Base-by-base conservation (phyloP, 495 filamentous ascomycete species). In the Thermochaetoides thermophila region DNA sequence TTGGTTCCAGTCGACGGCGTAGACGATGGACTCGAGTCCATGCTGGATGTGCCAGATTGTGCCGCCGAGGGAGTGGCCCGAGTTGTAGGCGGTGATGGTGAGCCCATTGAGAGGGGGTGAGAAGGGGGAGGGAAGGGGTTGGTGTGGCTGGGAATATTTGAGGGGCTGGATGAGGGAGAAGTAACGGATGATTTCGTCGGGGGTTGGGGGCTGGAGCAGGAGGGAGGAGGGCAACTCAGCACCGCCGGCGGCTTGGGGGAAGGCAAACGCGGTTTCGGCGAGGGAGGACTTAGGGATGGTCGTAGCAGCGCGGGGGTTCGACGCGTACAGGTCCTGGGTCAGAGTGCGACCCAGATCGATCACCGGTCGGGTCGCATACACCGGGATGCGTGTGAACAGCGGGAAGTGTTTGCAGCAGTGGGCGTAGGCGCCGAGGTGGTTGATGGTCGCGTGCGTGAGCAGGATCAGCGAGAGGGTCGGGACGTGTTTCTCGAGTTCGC, bases 31-130 rank as follows among this genome's bases (percentile, higher is more conserved):
- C 50, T 99, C 89, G 51, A 95, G 69, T 1, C 85, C 85, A 63
- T 96, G 85, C 37, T 94, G 89, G 40, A 99, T 84, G 49, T 96
- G 87, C 89, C 89, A 99, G 57, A 99, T 93, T 17, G 89, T 93
- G 38, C 89, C 89, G 45, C 89, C 89, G 0, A 96, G 71, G 0
- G 86, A 93, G 51, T 94, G 87, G 19, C 89, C 91, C 17, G 89
- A 84, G 62, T 85, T 89, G 59, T 96, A 96, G 2, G 89, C 89
- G 5, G 89, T 95, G 33, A 99, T 81, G 2, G 83, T 93, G 12
- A 99, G 74, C n/a, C 84, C 85, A 40, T 84, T 80, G 11, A 93
- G 59, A 3, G 85, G 80, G 12, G 85, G 84, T 3, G 84, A 89
- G 52, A 84, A 89, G 0, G 83, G 76, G 9, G 84, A 89, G 4